phyloP scores from a whole-genome alignment of 768 basidiomycete genomes.

The Cystofilobasidium ferigula region DNA sequence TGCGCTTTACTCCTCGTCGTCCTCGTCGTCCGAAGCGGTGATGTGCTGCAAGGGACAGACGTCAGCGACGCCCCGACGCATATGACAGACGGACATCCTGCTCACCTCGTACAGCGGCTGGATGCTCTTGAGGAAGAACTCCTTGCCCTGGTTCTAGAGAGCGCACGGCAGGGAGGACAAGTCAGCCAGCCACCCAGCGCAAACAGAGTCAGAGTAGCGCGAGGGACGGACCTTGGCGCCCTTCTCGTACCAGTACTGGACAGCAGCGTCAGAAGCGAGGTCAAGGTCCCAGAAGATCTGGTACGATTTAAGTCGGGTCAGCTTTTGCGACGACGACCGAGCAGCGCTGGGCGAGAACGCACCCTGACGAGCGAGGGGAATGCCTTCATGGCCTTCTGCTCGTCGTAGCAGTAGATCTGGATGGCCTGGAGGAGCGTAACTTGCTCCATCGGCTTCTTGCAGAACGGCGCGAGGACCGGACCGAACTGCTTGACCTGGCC shows the following conservation, averaged over 20 bases:
- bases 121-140: slow-evolving; percentile 70
- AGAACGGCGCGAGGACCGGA: slow-evolving; percentile 81
- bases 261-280: slow-evolving; percentile 87
- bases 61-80: neutral
- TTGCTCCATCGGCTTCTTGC: slow-evolving; percentile 73
- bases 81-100: neutral
- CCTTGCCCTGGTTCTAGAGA: slow-evolving; percentile 56
- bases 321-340: neutral
- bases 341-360: slow-evolving; percentile 20
- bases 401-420: slow-evolving; percentile 92
- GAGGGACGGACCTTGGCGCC: slow-evolving; percentile 60
- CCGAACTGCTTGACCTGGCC: slow-evolving; percentile 48
- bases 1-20: neutral
- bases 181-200: neutral
- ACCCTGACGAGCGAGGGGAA: slow-evolving; percentile 93
- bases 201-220: neutral
- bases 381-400: slow-evolving; percentile 84
- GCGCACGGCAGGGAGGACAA: neutral
- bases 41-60: neutral
- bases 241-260: slow-evolving; percentile 97
- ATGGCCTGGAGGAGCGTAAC: slow-evolving; percentile 69
- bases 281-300: slow-evolving; percentile 93
- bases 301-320: neutral
- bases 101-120: slow-evolving; percentile 26
- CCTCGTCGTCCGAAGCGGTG: slow-evolving; percentile 5